These are phyloP conservation scores for Ganoderma sinense DNA, from an alignment of 1,284 basidiomycete species.

Conservation along the genomic window DNA sequence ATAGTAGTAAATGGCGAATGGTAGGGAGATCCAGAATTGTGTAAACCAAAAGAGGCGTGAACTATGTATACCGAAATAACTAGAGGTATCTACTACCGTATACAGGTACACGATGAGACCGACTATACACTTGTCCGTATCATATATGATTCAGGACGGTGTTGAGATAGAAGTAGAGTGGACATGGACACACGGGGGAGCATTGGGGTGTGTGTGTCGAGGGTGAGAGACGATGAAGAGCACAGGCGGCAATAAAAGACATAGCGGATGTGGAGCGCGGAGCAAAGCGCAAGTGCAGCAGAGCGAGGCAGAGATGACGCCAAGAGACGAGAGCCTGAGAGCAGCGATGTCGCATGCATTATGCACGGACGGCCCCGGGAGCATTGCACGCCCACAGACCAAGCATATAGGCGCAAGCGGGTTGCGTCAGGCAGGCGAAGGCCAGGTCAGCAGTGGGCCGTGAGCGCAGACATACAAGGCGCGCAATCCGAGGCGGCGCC, in stretches of 20 bases:
- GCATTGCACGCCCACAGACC: background rate
- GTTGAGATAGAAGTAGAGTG: slow-evolving; percentile 1
- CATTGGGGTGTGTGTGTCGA: background rate
- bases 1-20: background rate
- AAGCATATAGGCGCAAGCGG: background rate
- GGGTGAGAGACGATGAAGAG: slow-evolving; percentile 4
- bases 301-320: background rate
- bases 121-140: slow-evolving; percentile 34
- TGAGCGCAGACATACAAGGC: background rate
- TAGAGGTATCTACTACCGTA: slow-evolving; percentile 32
- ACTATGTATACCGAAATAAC: slow-evolving; percentile 32
- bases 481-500: background rate
- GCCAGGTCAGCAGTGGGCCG: background rate
- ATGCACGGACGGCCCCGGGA: background rate
- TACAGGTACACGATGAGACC: slow-evolving; percentile 32
- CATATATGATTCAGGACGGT: slow-evolving; percentile 26
- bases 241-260: slow-evolving; percentile 15
- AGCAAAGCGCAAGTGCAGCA: background rate
- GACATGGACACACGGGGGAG: background rate
- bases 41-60: slow-evolving; percentile 25
- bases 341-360: background rate
- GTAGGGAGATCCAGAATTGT: slow-evolving; percentile 10
- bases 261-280: background rate
- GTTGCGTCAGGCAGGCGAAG: background rate
- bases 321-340: background rate